Evolutionary conservation across 2,329 filamentous ascomycete genomes (phyloP).

Genomic region (Colletotrichum sp.): DNA sequence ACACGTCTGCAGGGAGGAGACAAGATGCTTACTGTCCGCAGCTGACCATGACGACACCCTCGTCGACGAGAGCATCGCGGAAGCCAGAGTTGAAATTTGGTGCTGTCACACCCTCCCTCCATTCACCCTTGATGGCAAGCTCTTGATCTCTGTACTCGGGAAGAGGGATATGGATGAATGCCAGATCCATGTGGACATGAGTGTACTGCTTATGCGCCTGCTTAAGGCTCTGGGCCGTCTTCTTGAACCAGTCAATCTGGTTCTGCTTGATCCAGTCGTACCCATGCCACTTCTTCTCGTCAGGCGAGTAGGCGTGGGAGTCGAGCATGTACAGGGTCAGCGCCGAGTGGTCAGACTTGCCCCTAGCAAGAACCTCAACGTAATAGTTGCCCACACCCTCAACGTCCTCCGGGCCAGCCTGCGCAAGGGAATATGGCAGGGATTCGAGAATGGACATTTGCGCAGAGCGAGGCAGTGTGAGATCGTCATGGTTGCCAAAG

Average conservation of each 20-base stretch:
- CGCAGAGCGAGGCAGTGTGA: slow-evolving; percentile 71
- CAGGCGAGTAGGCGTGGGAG: slow-evolving; percentile 88
- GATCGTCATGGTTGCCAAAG: slow-evolving; percentile 97
- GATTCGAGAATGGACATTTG: slow-evolving; percentile 88
- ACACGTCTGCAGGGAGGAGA: not conserved
- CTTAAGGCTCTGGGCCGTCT: slow-evolving; percentile 75
- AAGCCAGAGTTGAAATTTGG: slow-evolving; percentile 93
- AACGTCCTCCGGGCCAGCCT: slow-evolving; percentile 79
- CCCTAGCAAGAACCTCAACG: slow-evolving; percentile 84
- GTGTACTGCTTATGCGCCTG: slow-evolving; percentile 83
- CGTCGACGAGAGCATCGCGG: slow-evolving; percentile 83
- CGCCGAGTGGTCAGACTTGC: slow-evolving; percentile 82
- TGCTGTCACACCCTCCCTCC: slow-evolving; percentile 84
- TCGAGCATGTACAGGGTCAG: slow-evolving; percentile 95
- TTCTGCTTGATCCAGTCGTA: slow-evolving; percentile 97
- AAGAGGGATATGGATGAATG: slow-evolving; percentile 96
- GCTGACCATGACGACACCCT: slow-evolving; percentile 85
- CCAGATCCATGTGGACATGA: slow-evolving; percentile 91
- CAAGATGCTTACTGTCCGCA: slow-evolving; percentile 76
- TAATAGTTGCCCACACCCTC: slow-evolving; percentile 96
- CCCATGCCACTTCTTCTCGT: slow-evolving; percentile 85
- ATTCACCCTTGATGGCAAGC: slow-evolving; percentile 69
- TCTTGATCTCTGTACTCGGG: slow-evolving; percentile 78
- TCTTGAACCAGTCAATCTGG: slow-evolving; percentile 94
- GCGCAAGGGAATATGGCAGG: slow-evolving; percentile 88